Evolutionary conservation across 371 early-diverging fungal species (phyloP), one percentile per base, ranked within the genome.

Genomic region (Zancudomyces culisetae): DNA sequence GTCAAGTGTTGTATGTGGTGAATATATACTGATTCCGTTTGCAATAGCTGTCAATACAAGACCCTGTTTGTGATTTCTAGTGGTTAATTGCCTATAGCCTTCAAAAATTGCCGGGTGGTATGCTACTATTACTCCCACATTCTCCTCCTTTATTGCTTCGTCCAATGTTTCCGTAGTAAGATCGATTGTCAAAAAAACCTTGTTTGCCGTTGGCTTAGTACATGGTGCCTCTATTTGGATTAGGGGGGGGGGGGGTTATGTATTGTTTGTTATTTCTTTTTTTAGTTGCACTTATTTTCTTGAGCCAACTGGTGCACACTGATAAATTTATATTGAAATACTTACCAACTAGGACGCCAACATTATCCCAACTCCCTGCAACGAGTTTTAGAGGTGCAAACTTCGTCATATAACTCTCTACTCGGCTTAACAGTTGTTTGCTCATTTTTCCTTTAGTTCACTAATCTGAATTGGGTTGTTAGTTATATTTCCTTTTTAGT

Each of bases 61-160:
- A 52, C 70, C 68, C 60, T 90, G 87, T 62, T 87, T 85, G 28
- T 72, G 67, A 57, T 89, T 81, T 19, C 65, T 63, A 55, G 81
- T 61, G 15, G 74, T 78, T 49, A 98, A 72, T 19, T 77, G 76
- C 63, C 97, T 98, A 64, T 90, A 68, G 12, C 82, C 68, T 12
- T 72, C 64, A 66, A 99, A 99, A 45, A 98, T 84, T 22, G 95
- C 84, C 22, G 99, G 98, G 70, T 97, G 98, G 68, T 99, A 98
- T 21, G 89, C 73, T 27, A 88, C 77, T 55, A 95, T 89, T 13
- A 89, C 79, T 21, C 90, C 92, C n/a, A 90, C 78, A 8, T 63
- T 62, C 1, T 82, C 79, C 60, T 89, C 81, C 10, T 66, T 58
- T 3, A 91, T 62, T 2, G 92, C 93, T 67, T 98, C 99, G 18